Conservation (phyloP, 2,329 filamentous ascomycete species). For the Cytospora mali region DNA sequence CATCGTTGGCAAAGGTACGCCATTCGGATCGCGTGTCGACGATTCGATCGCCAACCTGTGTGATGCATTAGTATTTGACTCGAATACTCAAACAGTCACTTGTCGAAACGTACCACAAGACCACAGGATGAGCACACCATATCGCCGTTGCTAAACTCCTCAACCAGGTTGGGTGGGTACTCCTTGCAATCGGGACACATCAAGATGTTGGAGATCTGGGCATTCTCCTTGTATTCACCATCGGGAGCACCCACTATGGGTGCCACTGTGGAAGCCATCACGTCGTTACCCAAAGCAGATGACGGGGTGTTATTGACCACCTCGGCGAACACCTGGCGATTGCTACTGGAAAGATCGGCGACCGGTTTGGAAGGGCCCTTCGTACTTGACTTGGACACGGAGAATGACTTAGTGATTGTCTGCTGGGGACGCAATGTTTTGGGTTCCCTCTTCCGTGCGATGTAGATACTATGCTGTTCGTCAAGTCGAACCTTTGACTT, state of each 20-base stretch:
- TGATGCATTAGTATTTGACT: not conserved
- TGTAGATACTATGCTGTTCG: conserved; percentile 22
- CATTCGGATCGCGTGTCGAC: conserved; percentile 97
- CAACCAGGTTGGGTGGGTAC: conserved; percentile 85
- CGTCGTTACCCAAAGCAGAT: conserved; percentile 12
- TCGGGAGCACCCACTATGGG: conserved; percentile 37
- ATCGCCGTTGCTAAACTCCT: conserved; percentile 90
- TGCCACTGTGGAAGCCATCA: conserved; percentile 47
- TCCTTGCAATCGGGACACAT: conserved; percentile 92
- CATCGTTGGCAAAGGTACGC: conserved; percentile 98
- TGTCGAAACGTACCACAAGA: conserved; percentile 58
- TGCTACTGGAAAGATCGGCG: conserved; percentile 6
- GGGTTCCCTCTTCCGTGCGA: conserved; percentile 19
- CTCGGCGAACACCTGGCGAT: conserved; percentile 30
- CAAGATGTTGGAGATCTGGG: conserved; percentile 71
- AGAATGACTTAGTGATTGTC: conserved; percentile 27
- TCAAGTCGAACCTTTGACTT: conserved; percentile 28
- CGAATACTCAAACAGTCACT: too few relatives aligned
- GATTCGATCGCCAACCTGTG: conserved; percentile 72
- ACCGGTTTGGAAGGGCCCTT: conserved; percentile 4
- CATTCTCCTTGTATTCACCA: conserved; percentile 71
- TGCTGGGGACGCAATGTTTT: conserved; percentile 28
- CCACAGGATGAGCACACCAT: conserved; percentile 93
- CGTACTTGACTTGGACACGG: conserved; percentile 10
- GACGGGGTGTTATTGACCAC: conserved; percentile 28